phyloP scores from a whole-genome alignment of 441 rosid species.

The Codiaeum variegatum region DNA sequence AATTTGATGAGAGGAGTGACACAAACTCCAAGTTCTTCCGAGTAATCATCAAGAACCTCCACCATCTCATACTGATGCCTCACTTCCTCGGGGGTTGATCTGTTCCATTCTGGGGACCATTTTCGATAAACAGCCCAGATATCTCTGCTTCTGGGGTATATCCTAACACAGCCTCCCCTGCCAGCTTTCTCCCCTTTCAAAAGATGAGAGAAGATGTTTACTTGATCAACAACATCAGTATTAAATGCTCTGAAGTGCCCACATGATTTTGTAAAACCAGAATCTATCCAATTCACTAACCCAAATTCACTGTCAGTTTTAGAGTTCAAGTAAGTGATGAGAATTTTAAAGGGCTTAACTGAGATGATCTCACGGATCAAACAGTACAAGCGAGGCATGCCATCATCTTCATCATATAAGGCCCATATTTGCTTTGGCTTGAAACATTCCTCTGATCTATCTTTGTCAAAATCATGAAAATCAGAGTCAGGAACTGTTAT shows the following conservation, averaged over 20 bases:
- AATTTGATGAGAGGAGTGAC: conserved; percentile 67
- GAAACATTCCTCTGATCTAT: conserved; percentile 89
- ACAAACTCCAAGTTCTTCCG: conserved; percentile 85
- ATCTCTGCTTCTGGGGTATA: conserved; percentile 82
- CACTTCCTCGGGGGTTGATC: conserved; percentile 70
- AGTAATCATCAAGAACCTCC: conserved; percentile 83
- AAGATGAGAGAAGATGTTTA: conserved; percentile 89
- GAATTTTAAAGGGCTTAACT: conserved; percentile 77
- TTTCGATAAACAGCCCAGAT: conserved; percentile 93
- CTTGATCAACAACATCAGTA: conserved; percentile 79
- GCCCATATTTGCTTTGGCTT: conserved; percentile 99
- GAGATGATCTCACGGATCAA: conserved; percentile 80
- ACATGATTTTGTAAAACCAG: conserved; percentile 79
- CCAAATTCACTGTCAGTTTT: conserved; percentile 90
- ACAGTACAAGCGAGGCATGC: conserved; percentile 96
- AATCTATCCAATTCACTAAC: conserved; percentile 69
- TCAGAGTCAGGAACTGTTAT: conserved; percentile 91
- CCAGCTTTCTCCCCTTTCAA: conserved; percentile 81
- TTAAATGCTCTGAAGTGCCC: conserved; percentile 88
- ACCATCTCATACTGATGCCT: conserved; percentile 98
- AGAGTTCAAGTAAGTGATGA: conserved; percentile 79
- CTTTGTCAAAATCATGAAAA: conserved; percentile 91
- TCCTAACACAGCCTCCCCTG: conserved; percentile 92
- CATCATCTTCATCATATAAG: conserved; percentile 91
- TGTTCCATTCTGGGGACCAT: conserved; percentile 83